These are phyloP conservation scores for Apiotrichum mycotoxinovorans DNA, from an alignment of 1,284 basidiomycete genomes.

Conservation along the genomic window DNA sequence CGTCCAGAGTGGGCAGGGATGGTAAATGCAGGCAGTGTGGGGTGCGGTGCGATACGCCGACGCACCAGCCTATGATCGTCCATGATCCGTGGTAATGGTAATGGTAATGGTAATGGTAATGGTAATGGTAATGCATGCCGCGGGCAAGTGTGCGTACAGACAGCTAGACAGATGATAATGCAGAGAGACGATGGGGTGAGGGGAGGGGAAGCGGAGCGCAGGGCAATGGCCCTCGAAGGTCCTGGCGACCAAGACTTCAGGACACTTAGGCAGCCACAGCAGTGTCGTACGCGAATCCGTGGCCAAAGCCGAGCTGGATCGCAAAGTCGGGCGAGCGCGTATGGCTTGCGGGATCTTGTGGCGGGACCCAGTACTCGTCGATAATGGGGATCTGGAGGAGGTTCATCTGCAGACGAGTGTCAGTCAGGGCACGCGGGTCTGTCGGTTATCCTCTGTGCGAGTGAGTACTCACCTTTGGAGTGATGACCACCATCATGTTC, in stretches of 20 bases:
- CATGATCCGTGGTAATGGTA: no score
- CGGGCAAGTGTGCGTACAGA: neutral
- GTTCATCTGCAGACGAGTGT: slow-evolving; percentile 61
- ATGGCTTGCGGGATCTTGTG: slow-evolving; percentile 43
- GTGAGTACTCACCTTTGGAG: slow-evolving; percentile 71
- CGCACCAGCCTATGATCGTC: no score
- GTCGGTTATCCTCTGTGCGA: no score
- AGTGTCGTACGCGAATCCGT: slow-evolving; percentile 20
- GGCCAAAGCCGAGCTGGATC: slow-evolving; percentile 45
- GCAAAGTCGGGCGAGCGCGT: slow-evolving; percentile 47
- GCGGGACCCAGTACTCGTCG: slow-evolving; percentile 76
- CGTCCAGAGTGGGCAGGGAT: no score
- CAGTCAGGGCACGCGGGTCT: no score
- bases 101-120: no score
- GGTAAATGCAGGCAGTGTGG: no score
- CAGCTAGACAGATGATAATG: neutral
- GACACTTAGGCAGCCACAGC: slow-evolving; percentile 5
- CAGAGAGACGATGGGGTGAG: no score
- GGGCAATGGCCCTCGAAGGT: no score
- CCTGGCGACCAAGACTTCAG: neutral
- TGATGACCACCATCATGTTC: slow-evolving; percentile 87
- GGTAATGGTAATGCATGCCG: neutral
- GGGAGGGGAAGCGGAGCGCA: no score
- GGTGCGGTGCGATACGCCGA: no score
- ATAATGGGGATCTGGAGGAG: slow-evolving; percentile 88